Evolutionary conservation across 1,284 basidiomycete genomes (phyloP).

Genomic region (Dichomitus squalens): DNA sequence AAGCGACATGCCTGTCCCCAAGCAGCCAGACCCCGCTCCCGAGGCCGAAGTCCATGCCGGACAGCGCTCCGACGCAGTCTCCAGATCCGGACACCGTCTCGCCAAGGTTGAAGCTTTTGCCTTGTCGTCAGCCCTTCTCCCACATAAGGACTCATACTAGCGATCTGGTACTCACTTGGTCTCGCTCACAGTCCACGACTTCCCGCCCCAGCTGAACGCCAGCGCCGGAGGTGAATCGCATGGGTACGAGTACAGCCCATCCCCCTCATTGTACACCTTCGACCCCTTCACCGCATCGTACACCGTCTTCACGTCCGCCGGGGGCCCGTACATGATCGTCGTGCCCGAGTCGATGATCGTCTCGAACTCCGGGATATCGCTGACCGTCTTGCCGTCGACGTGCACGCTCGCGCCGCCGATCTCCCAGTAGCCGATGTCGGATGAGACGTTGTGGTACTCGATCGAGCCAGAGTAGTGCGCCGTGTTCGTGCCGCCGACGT

Average conservation of each 20-base stretch:
- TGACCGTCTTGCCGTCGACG: conserved; percentile 29
- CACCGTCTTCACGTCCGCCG: conserved; percentile 41
- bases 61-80: conserved; percentile 31
- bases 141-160: background rate
- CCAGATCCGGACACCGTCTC: conserved; percentile 12
- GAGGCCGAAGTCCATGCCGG: conserved; percentile 23
- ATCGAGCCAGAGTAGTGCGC: conserved; percentile 11
- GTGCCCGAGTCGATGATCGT: conserved; percentile 45
- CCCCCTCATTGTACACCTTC: conserved; percentile 25
- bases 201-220: conserved; percentile 43
- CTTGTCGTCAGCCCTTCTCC: background rate
- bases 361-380: conserved; percentile 21
- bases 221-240: conserved; percentile 39
- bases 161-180: conserved; percentile 14
- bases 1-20: conserved; percentile 25
- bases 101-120: conserved; percentile 32
- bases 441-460: conserved; percentile 16
- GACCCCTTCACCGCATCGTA: conserved; percentile 46
- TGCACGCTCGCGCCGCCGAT: conserved; percentile 37
- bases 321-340: conserved; percentile 51
- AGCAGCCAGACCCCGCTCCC: conserved; percentile 30
- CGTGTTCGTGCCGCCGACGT: conserved; percentile 42
- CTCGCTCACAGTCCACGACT: conserved; percentile 38
- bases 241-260: conserved; percentile 41
- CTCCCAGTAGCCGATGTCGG: conserved; percentile 39